These are phyloP conservation scores for Talinum fruticosum DNA, from an alignment of 148 eudicot species.

Conservation along the genomic window DNA sequence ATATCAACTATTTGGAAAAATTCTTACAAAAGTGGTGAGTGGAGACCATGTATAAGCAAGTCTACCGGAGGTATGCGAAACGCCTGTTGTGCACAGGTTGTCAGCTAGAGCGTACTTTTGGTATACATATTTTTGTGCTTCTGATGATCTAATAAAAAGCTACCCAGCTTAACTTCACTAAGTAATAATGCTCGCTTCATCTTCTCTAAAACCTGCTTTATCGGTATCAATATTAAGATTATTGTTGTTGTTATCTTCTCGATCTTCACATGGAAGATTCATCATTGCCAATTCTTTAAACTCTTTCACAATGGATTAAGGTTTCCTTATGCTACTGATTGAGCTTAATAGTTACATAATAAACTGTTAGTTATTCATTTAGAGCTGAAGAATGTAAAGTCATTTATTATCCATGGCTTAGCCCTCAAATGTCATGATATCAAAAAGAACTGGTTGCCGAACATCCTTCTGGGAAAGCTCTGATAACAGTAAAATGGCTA, in stretches of 20 bases:
- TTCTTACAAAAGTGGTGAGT: conserved; percentile 76
- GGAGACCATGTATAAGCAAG: conserved; percentile 84
- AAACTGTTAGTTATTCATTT: neutral
- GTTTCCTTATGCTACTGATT: neutral
- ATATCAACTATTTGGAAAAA: conserved; percentile 90
- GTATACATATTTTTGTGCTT: neutral
- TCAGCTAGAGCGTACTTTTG: neutral
- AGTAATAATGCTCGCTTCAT: neutral
- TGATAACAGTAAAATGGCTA: neutral
- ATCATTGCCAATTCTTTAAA: neutral
- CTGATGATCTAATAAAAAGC: neutral
- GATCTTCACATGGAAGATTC: neutral
- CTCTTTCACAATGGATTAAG: neutral
- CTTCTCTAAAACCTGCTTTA: neutral
- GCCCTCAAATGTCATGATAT: neutral
- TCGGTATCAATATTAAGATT: neutral
- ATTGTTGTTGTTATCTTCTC: neutral
- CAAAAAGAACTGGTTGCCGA: neutral
- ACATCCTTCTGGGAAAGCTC: neutral
- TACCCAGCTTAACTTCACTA: neutral
- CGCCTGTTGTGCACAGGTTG: conserved; percentile 1
- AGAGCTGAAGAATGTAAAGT: neutral
- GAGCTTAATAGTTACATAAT: neutral
- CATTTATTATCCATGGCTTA: neutral
- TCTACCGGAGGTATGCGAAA: conserved; percentile 63